These are phyloP conservation scores for Phoma sp. DNA, from an alignment of 2,329 filamentous ascomycete genomes.

Conservation along the genomic window DNA sequence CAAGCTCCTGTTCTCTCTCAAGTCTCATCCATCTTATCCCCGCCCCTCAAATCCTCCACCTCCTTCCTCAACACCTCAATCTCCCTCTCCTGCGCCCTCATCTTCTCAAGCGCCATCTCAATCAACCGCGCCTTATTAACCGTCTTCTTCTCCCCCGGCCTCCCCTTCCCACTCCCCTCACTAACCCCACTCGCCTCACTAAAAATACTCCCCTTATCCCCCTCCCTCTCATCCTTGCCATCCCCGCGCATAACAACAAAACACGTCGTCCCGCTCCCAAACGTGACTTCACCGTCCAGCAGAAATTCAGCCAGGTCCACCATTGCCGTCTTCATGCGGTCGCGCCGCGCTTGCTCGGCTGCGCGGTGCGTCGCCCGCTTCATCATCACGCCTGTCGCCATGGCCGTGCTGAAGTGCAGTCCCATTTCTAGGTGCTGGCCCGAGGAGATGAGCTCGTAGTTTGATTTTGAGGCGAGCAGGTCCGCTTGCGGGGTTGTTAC, in stretches of 20 bases:
- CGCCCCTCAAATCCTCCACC: conserved; percentile 28
- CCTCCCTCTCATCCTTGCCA: conserved; percentile 16
- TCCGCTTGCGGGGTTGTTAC: conserved; percentile 37
- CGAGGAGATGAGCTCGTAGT: conserved; percentile 39
- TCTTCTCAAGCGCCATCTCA: conserved; percentile 42
- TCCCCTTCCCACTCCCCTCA: conserved; percentile 16
- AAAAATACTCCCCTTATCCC: conserved; percentile 8
- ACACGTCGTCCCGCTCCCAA: conserved; percentile 39
- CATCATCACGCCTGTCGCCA: conserved; percentile 44
- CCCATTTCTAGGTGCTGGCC: conserved; percentile 42
- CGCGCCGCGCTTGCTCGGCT: conserved; percentile 41
- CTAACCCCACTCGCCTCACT: conserved; percentile 16
- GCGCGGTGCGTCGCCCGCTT: conserved; percentile 41
- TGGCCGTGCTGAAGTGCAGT: conserved; percentile 40
- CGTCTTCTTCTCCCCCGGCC: conserved; percentile 32
- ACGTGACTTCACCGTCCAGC: conserved; percentile 40
- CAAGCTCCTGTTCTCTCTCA: background rate
- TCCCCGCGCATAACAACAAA: conserved; percentile 36
- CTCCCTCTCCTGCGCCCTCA: conserved; percentile 37
- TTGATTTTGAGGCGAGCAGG: conserved; percentile 37
- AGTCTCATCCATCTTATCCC: conserved; percentile 35
- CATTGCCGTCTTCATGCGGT: conserved; percentile 42
- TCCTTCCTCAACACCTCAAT: conserved; percentile 35
- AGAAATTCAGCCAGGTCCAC: conserved; percentile 38
- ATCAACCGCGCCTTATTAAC: conserved; percentile 41